These are phyloP conservation scores for Otatea glauca DNA, from an alignment of 176 grass and related monocot genomes.

Conservation along the genomic window DNA sequence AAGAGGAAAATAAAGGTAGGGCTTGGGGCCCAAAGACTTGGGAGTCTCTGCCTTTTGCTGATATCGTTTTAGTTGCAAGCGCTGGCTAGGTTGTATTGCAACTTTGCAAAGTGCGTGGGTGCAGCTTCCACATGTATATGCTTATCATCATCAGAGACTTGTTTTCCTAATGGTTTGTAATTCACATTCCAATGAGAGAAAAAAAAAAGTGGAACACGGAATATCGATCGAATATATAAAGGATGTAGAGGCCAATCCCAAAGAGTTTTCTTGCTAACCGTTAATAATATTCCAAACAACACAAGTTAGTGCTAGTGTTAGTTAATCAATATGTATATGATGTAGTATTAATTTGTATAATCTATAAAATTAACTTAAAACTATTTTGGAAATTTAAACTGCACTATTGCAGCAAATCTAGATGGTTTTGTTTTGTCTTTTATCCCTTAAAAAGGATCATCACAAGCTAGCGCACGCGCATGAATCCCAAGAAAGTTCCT, in stretches of 20 bases:
- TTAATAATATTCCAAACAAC: constrained; percentile 28
- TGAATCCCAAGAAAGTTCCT: constrained; percentile 67
- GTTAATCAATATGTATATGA: constrained; percentile 16
- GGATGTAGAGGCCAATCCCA: constrained; percentile 12
- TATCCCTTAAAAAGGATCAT: constrained; percentile 15
- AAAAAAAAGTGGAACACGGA: constrained; percentile 4
- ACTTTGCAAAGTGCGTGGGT: constrained; percentile 45
- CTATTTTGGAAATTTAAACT: not conserved
- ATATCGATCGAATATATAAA: constrained; percentile 27
- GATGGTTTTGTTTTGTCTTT: not conserved
- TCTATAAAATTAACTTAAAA: not conserved
- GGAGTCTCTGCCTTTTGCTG: constrained; percentile 33
- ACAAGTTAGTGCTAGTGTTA: constrained; percentile 37
- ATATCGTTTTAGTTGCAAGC: constrained; percentile 50
- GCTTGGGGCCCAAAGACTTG: constrained; percentile 55
- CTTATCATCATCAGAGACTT: constrained; percentile 37
- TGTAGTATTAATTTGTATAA: not conserved
- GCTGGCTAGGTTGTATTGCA: constrained; percentile 44
- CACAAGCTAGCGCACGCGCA: constrained; percentile 56
- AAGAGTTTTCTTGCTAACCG: constrained; percentile 22
- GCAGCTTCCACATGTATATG: constrained; percentile 56
- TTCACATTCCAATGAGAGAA: constrained; percentile 48
- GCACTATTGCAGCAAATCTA: not conserved
- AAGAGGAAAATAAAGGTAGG: not conserved
- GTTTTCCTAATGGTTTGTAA: constrained; percentile 35